These are phyloP conservation scores for Mrakiaceae sp. DNA, from an alignment of 1,284 basidiomycete species.

Conservation along the genomic window DNA sequence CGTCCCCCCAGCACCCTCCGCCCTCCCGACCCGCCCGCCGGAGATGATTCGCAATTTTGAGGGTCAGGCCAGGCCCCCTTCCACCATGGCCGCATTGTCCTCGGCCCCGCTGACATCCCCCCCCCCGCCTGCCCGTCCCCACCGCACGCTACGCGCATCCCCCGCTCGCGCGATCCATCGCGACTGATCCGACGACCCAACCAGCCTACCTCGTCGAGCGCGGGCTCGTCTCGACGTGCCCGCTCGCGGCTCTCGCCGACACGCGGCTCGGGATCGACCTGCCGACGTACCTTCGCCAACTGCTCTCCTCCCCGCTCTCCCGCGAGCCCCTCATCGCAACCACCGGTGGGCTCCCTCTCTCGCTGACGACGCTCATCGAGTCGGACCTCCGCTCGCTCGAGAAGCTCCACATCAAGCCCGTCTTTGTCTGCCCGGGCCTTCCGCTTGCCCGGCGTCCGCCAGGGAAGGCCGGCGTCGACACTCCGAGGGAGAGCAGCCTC, in stretches of 20 bases:
- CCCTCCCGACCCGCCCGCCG: not conserved
- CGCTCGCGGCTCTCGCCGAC: constrained; percentile 73
- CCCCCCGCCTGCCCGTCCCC: not conserved
- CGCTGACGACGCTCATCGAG: constrained; percentile 76
- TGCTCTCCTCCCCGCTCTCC: constrained; percentile 60
- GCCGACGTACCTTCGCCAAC: constrained; percentile 70
- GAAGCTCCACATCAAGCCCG: constrained; percentile 85
- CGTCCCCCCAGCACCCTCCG: not conserved
- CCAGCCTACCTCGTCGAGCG: constrained; percentile 73
- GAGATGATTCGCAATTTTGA: constrained; percentile 14
- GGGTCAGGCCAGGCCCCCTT: not conserved
- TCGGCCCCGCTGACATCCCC: not conserved
- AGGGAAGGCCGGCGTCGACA: constrained; percentile 48
- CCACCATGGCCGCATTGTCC: not conserved
- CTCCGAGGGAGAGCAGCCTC: constrained; percentile 28
- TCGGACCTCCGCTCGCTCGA: constrained; percentile 81
- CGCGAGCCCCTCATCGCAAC: constrained; percentile 86
- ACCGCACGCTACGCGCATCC: not conserved
- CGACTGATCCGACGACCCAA: no score
- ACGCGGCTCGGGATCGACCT: constrained; percentile 96
- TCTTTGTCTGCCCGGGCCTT: constrained; percentile 91
- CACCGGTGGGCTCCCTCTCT: constrained; percentile 77
- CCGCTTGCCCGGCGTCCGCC: constrained; percentile 39
- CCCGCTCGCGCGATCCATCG: no score
- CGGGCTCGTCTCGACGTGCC: constrained; percentile 71